These are phyloP conservation scores for Rhododendron griersonianum DNA, from an alignment of 148 eudicot genomes.

Conservation along the genomic window DNA sequence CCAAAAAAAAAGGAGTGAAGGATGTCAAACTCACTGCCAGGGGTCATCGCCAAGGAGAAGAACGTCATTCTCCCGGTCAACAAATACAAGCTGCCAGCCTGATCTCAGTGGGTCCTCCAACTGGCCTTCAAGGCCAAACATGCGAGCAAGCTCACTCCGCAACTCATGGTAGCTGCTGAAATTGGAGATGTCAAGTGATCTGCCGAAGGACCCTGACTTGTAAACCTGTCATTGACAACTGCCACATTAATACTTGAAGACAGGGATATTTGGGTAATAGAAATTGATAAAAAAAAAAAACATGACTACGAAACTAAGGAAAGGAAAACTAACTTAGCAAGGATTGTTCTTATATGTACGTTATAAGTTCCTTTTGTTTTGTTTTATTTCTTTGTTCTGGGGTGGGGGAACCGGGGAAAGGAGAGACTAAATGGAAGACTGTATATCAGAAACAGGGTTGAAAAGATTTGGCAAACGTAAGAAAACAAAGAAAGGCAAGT, in stretches of 20 bases:
- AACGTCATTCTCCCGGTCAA: constrained; percentile 96
- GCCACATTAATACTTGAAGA: not conserved
- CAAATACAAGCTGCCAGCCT: constrained; percentile 99
- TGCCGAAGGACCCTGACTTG: constrained; percentile 92
- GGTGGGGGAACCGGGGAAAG: not conserved
- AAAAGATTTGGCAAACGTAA: not conserved
- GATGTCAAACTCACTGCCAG: constrained; percentile 75
- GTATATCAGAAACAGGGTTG: not conserved
- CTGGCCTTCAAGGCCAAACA: constrained; percentile 90
- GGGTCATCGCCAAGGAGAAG: constrained; percentile 99
- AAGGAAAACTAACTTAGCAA: not conserved
- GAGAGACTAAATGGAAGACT: not conserved
- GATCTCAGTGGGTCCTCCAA: constrained; percentile 98
- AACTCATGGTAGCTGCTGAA: constrained; percentile 96
- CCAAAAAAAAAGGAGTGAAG: not conserved
- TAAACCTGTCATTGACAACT: constrained; percentile 48
- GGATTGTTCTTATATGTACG: not conserved
- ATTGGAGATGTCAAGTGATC: constrained; percentile 89
- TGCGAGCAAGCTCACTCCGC: constrained; percentile 83
- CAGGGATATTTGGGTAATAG: not conserved
- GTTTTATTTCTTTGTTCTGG: not conserved
- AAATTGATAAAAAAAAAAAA: not conserved
- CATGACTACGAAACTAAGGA: not conserved
- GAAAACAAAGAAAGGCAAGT: not conserved
- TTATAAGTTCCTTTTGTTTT: not conserved